Base-by-base conservation (phyloP, 2,329 filamentous ascomycete species). In the Akanthomyces muscarius region DNA sequence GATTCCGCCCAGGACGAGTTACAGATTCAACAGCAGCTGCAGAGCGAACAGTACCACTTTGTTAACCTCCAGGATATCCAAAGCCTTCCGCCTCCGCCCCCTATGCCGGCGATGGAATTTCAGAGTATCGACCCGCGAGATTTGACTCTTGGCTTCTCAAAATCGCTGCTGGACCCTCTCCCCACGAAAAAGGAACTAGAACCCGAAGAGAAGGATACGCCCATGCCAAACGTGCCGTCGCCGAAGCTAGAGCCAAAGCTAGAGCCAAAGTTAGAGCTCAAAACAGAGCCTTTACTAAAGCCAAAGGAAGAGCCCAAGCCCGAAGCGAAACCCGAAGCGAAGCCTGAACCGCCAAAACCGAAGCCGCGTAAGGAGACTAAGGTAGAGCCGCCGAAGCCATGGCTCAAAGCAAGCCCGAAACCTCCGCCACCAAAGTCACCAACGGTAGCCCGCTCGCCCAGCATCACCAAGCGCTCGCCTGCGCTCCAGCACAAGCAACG, bases 401-500 rank as follows among this genome's bases (percentile, higher is more conserved):
- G 68, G 42, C 65, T 75, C 62, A 77, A 76, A 58, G 72, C 69
- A 18, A 78, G 75, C 60, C 77, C 75, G 21, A 75, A 73, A 23
- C 74, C 76, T 13, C 76, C 76, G 1, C 73, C 77, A 14, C 70
- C 72, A 47, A 78, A 78, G 53, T 80, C 78, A 5, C 78, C 78
- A 1, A 75, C 76, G 5, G 69, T 78, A 4, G 68, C 72, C 6
- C 72, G 74, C 38, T 79, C 77, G 3, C 76, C 77, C 1, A 75
- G 74, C 64, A 75, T 79, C 33, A 72, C 75, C 1, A 79, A 76
- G 64, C 75, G 72, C 57, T 80, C 78, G 1, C 78, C 80, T 2
- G 77, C 77, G 7, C 70, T 76, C 4, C 73, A 76, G 0, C 71
- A 75, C 5, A 78, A 78, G 65, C 71, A 75, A 8, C 72, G 76